Base-by-base conservation (phyloP, 768 basidiomycete genomes). In the Lentinula raphanica region DNA sequence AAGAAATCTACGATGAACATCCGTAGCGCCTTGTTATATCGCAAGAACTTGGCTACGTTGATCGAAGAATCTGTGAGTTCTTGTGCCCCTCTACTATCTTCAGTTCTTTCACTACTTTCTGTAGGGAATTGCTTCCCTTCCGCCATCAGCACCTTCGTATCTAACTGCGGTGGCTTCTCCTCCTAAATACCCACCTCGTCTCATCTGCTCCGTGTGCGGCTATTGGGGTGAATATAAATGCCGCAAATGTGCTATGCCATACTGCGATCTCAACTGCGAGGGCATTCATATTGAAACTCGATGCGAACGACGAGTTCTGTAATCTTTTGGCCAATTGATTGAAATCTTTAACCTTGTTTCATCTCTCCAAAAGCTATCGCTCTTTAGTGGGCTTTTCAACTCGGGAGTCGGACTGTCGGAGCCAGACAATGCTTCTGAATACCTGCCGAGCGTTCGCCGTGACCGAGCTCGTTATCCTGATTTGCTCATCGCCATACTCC, bases 1-100 rank as follows among this genome's bases (percentile, higher is more conserved):
- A 91, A 87, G 74, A 92, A 92, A 68, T 87, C 89, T 12, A 87
- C 83, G 3, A 90, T 88, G 84, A 87, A 82, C 63, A 84, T 94
- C 58, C 80, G 92, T 59, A 84, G 85, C 28, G 89, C 92, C 19
- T 75, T 94, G 35, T 71, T 94, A 45, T 94, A 94, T 71, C 85
- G 87, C 63, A 94, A 94, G 71, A 90, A 82, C 62, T 76, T 94
- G 13, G 73, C 81, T 3, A 78, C 83, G 5, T 76, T 92, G 54
- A 72, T 94, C 25, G 88, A 91, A 19, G 92, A 93, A 75, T 87
- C 89, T 57, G 92, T 92, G 63, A 61, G 89, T 77, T 19, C 2
- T 19, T 17, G 15, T 19, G 42, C 9, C 12, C 19, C 2, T 29
- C 29, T 5, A 11, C 27, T 12, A 19, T 2, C 31, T 25, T 48